A percentile compares a stretch with the other conserved stretches of the same genome.
Conservation (phyloP, 2,329 filamentous ascomycete species). For the Coniella vitis region DNA sequence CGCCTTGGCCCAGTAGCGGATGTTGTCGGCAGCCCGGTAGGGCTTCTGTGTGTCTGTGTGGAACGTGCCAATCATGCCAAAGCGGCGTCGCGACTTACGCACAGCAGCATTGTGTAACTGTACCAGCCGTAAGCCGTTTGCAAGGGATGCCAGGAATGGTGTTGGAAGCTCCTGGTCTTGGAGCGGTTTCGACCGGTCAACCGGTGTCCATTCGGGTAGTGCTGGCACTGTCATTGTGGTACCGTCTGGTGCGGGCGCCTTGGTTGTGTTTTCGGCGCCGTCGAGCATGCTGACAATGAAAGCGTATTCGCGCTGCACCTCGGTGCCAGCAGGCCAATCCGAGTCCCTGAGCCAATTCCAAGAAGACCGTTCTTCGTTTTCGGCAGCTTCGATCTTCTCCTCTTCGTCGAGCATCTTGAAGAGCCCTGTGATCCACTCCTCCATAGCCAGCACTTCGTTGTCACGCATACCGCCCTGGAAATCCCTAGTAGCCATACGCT, state of each 20-base stretch:
- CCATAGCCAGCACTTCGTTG: slow-evolving; percentile 70
- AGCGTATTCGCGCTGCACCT: slow-evolving; percentile 71
- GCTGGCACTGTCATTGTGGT: slow-evolving; percentile 39
- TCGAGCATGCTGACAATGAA: slow-evolving; percentile 68
- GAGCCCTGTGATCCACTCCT: slow-evolving; percentile 73
- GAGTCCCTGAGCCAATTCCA: slow-evolving; percentile 74
- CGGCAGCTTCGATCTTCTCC: slow-evolving; percentile 67
- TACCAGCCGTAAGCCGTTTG: slow-evolving; percentile 74
- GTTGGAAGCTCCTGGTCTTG: slow-evolving; percentile 48
- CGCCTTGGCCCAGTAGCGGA: slow-evolving; percentile 94
- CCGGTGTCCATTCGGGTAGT: slow-evolving; percentile 62
- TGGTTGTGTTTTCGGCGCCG: slow-evolving; percentile 11
- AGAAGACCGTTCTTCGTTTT: slow-evolving; percentile 60
- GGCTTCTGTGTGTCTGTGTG: slow-evolving; percentile 93
- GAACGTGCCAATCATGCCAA: slow-evolving; percentile 81
- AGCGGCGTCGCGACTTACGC: slow-evolving; percentile 74
- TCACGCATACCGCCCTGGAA: slow-evolving; percentile 77
- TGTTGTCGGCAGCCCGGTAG: slow-evolving; percentile 87
- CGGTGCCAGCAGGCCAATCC: slow-evolving; percentile 61
- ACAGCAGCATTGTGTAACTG: slow-evolving; percentile 87
- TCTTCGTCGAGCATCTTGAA: slow-evolving; percentile 71
- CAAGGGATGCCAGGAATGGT: slow-evolving; percentile 65
- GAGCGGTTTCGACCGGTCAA: slow-evolving; percentile 31
- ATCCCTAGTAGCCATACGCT: slow-evolving; percentile 81
- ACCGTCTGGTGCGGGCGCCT: slow-evolving; percentile 21